These are phyloP conservation scores for Aphanomyces euteiches DNA, from an alignment of 352 stramenopile species.

Conservation along the genomic window DNA sequence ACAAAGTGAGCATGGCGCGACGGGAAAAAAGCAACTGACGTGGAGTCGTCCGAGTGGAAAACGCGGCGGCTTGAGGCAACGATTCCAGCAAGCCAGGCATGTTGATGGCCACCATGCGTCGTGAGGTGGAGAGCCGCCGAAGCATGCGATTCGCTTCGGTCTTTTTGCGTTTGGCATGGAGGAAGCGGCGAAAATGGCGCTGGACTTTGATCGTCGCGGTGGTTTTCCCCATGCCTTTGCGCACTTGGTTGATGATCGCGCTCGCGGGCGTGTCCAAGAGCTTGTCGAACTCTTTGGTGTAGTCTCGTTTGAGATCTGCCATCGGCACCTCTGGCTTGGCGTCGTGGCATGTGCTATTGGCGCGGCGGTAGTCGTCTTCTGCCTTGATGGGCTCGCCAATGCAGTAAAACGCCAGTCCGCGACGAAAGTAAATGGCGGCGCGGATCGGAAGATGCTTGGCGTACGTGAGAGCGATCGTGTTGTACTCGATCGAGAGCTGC, in stretches of 20 bases:
- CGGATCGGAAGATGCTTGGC: constrained; percentile 16
- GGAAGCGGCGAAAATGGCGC: constrained; percentile 20
- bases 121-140: background rate
- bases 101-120: no score
- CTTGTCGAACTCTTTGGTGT: constrained; percentile 16
- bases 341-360: constrained; percentile 12
- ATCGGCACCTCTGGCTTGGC: constrained; percentile 16
- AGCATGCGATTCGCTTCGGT: background rate
- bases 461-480: constrained; percentile 24
- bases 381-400: constrained; percentile 13
- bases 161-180: constrained; percentile 15
- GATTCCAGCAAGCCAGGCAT: no score
- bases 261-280: constrained; percentile 7
- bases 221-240: constrained; percentile 23
- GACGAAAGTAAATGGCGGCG: constrained; percentile 22
- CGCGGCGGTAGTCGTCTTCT: constrained; percentile 29
- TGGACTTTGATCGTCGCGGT: constrained; percentile 25
- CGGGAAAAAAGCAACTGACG: background rate
- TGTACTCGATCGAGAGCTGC: constrained; percentile 20
- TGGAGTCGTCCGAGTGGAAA: no score
- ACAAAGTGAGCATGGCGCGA: background rate
- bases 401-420: constrained; percentile 15
- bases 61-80: no score
- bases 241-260: background rate
- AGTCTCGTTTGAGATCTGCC: constrained; percentile 9